Conservation (phyloP, 208 protist species). For the Trypanosoma boissoni region DNA sequence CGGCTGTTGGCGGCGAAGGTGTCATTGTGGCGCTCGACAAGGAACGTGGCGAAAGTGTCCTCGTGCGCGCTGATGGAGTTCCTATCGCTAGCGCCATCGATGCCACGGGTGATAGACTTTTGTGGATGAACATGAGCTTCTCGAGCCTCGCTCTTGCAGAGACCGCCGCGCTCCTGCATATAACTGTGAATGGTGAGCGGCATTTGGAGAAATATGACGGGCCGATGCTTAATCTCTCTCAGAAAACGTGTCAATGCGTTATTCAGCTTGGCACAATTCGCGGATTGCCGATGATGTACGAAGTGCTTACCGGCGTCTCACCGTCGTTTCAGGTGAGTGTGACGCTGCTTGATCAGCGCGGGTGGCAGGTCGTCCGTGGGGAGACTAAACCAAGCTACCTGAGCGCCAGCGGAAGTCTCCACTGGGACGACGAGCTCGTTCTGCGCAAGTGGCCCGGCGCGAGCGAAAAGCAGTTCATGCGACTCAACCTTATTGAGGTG, state of each 20-base stretch:
- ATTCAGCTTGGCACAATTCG: constrained; percentile 78
- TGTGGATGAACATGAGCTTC: constrained; percentile 6
- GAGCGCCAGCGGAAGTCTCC: constrained; percentile 79
- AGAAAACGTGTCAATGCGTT: constrained; percentile 82
- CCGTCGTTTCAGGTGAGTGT: constrained; percentile 84
- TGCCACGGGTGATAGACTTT: not conserved
- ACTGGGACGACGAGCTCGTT: constrained; percentile 79
- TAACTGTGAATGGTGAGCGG: not conserved
- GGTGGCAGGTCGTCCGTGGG: constrained; percentile 77
- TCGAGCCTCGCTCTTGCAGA: not conserved
- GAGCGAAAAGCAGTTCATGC: constrained; percentile 72
- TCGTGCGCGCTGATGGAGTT: constrained; percentile 70
- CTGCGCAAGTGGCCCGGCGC: constrained; percentile 87
- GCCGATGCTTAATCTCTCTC: constrained; percentile 70
- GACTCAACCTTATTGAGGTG: constrained; percentile 88
- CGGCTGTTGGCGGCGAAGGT: constrained; percentile 44
- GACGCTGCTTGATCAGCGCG: constrained; percentile 80
- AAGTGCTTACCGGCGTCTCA: constrained; percentile 63
- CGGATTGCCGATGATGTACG: constrained; percentile 85
- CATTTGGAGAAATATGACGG: constrained; percentile 24
- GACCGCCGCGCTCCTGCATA: not conserved
- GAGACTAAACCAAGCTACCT: constrained; percentile 85
- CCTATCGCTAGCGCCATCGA: constrained; percentile 41
- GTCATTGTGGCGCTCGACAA: constrained; percentile 82
- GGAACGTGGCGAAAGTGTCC: constrained; percentile 68